Evolutionary conservation across 1,139 yeast species (phyloP), one percentile per base, ranked within the genome.

Genomic region (Kodamaea plutei): DNA sequence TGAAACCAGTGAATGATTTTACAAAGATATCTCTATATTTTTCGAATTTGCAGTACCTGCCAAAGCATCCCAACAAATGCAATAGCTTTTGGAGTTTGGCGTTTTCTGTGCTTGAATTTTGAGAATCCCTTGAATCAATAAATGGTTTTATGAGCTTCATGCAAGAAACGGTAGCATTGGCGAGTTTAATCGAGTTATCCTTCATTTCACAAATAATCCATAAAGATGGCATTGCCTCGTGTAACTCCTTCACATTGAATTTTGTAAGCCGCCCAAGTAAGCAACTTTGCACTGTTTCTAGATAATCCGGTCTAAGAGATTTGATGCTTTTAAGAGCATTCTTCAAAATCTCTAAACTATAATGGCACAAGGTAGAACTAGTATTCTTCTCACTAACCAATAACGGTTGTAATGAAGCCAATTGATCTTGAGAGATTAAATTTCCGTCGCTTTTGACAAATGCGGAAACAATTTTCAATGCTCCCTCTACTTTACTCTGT

Each of bases 151-250:
- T 43, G 34, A 73, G 58, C 16, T 57, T 58, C 40, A 84, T 52
- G 29, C 83, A 73, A 0, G 88, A 73, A 1, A 76, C 55, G 10
- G 83, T 69, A 0, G 87, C 87, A 43, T 67, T 76, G 0, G 77
- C 73, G 7, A 84, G 45, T 39, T 73, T 73, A 1, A 50, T 38
- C 0, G 72, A 66, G 37, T 73, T 76, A 2, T 64, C 59, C 25
- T 64, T 61, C 43, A 70, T 55, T 8, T 44, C 50, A 4, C 83
- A 64, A 1, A 83, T 58, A 7, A 54, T 54, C 81, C 87, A 77
- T 5, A 76, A 56, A 35, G 84, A 67, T 2, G 88, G 84, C 48
- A 84, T 69, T 0, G 88, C 94, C 42, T 78, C 79, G 16, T 73
- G 75, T 9, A 84, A 53, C 43, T 83, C 89, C 35, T 54, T 62